Evolutionary conservation across 2,329 filamentous ascomycete species (phyloP), one percentile per base, ranked within the genome.

Genomic region (Cyclaneusma minus): DNA sequence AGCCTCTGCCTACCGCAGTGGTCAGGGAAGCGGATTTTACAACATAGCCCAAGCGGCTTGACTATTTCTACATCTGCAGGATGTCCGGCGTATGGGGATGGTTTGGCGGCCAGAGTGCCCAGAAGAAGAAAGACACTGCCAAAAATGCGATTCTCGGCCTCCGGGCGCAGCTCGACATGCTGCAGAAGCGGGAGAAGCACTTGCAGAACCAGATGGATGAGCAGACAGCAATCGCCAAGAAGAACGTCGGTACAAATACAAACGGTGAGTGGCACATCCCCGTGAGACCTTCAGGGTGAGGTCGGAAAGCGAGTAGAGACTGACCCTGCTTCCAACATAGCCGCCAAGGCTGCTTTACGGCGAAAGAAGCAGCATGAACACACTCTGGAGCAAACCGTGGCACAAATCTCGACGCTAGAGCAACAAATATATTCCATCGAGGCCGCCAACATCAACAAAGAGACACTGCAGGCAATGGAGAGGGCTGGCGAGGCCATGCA

Each of bases 341-440:
- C 76, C 51, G 89, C 89, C 34, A 89, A 89, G 60, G 71, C 76
- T 41, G 89, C 89, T 21, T 60, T 98, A 37, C 72, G 81, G 60
- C 75, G 87, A 54, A 95, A 95, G 70, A 95, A 98, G 68, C 66
- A 73, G 41, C 82, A 89, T 45, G 84, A 95, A 54, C 78, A 85
- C 52, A 82, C 81, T 30, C 69, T 94, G 32, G 83, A 93, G 40
- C 85, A 94, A 56, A 95, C 87, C 2, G 67, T 71, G 32, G 71
- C 78, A 16, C 87, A 95, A 56, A 91, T 95, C 47, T 71, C 74
- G 43, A 92, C 89, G 13, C 64, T 98, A 22, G 89, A 98, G 53
- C 79, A 85, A 48, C 84, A 98, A 52, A 91, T 95, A 48, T 89
- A 89, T 52, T 77, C 81, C 33, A 95, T 98, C 60, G 89, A 98